Percentiles rank a stretch among this genome's conserved stretches.
Evolutionary conservation across 164 flowering plant genomes (phyloP).

Genomic region (Annona squamosa): DNA sequence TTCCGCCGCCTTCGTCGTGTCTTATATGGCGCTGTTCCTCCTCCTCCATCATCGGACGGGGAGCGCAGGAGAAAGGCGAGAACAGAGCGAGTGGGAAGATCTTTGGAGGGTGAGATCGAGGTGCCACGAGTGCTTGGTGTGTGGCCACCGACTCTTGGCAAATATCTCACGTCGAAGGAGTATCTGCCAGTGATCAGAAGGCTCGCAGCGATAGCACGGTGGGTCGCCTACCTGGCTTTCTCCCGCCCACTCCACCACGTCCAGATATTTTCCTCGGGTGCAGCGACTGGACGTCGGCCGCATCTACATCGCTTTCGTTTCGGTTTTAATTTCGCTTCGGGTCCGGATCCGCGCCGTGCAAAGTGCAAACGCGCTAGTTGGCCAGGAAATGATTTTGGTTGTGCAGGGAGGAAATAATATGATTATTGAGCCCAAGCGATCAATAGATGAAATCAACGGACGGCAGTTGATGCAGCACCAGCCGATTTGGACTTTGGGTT

Average conservation of each 20-base stretch:
- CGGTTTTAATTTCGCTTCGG: not conserved
- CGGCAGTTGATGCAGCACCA: too few relatives aligned
- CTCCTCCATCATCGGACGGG: conserved; percentile 4
- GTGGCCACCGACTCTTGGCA: conserved; percentile 9
- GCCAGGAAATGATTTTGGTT: too few relatives aligned
- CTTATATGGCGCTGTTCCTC: not conserved
- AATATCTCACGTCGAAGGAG: conserved; percentile 11
- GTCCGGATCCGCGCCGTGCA: not conserved
- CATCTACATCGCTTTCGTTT: not conserved
- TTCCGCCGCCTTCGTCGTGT: not conserved
- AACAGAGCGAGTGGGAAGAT: not conserved
- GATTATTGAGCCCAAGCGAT: too few relatives aligned
- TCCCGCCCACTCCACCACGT: not conserved
- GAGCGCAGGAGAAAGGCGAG: not conserved
- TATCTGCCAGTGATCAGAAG: conserved; percentile 10
- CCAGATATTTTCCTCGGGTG: not conserved
- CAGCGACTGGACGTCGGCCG: not conserved
- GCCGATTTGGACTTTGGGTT: too few relatives aligned
- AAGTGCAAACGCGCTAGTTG: too few relatives aligned
- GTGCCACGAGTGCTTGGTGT: conserved; percentile 8
- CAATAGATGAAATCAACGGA: too few relatives aligned
- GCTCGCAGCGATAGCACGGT: not conserved
- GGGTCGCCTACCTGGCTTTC: conserved; percentile 8
- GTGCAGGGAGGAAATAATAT: too few relatives aligned
- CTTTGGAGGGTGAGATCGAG: not conserved